Evolutionary conservation across 73 alveolate genomes (phyloP).

Genomic region (Symbiodinium pilosum): DNA sequence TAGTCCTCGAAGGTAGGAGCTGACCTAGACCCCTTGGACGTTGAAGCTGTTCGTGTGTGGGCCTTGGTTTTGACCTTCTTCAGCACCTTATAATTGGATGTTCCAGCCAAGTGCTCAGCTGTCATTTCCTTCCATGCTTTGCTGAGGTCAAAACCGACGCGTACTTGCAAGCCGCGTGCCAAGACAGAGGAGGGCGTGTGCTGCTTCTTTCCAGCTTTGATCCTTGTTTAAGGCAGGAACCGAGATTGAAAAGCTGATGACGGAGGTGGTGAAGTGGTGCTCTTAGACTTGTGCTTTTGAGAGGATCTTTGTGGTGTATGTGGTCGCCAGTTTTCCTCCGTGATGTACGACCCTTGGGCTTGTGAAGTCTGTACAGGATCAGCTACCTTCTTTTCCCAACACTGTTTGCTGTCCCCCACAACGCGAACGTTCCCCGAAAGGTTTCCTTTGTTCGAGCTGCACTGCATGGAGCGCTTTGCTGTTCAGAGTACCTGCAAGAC

Average conservation of each 20-base stretch:
- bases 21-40: conserved; percentile 80
- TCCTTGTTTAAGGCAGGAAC: too few relatives aligned
- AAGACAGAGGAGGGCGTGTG: neutral
- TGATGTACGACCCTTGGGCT: too few relatives aligned
- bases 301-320: too few relatives aligned
- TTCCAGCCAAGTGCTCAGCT: too few relatives aligned
- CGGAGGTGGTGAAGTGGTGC: conserved; percentile 74
- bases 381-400: neutral
- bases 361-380: too few relatives aligned
- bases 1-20: conserved; percentile 56
- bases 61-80: too few relatives aligned
- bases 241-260: conserved; percentile 69
- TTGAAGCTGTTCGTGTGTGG: conserved; percentile 64
- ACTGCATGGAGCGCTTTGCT: conserved; percentile 47
- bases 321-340: too few relatives aligned
- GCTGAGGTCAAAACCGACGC: conserved; percentile 50
- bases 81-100: too few relatives aligned
- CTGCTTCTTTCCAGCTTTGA: too few relatives aligned
- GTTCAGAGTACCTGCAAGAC: neutral
- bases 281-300: neutral
- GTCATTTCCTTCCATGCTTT: too few relatives aligned
- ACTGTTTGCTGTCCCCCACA: neutral
- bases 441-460: conserved; percentile 92
- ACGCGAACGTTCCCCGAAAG: neutral
- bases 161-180: conserved; percentile 38